A percentile compares a stretch with the other conserved stretches of the same genome.
These are phyloP conservation scores for Licmophora abbreviata DNA, from an alignment of 108 stramenopile species.

Conservation along the genomic window DNA sequence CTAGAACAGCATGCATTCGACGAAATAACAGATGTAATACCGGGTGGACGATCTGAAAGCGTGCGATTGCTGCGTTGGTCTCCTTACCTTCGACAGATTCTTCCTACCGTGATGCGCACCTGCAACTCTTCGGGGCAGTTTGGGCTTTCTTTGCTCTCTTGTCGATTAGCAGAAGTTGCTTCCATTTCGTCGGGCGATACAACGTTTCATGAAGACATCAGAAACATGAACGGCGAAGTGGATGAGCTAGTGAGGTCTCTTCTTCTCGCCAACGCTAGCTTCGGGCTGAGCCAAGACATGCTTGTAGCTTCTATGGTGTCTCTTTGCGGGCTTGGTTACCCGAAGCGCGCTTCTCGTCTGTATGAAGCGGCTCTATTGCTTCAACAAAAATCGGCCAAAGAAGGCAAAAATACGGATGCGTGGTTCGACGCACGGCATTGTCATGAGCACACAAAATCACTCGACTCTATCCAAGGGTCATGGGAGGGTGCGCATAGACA, in stretches of 20 bases:
- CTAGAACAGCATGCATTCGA: slow-evolving; percentile 5
- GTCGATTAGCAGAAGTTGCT: slow-evolving; percentile 21
- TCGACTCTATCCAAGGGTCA: slow-evolving; percentile 3
- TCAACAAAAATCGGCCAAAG: slow-evolving; percentile 7
- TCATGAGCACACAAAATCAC: slow-evolving; percentile 16
- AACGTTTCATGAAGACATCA: background rate
- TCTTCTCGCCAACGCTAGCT: background rate
- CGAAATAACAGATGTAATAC: no score
- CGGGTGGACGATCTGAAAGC: background rate
- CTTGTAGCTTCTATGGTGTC: slow-evolving; percentile 32
- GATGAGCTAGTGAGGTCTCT: background rate
- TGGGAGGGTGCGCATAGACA: background rate
- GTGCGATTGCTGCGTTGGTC: background rate
- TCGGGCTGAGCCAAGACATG: slow-evolving; percentile 5
- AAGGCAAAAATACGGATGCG: no score
- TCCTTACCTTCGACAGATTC: slow-evolving; percentile 2
- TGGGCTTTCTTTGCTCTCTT: slow-evolving; percentile 43
- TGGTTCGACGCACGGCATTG: slow-evolving; percentile 9
- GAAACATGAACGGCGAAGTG: background rate
- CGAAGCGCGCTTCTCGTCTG: slow-evolving; percentile 15
- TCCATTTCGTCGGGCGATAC: background rate
- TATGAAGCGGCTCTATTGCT: slow-evolving; percentile 6
- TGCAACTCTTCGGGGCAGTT: slow-evolving; percentile 54
- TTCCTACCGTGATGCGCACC: slow-evolving; percentile 31
- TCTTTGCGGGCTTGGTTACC: slow-evolving; percentile 37